These are phyloP conservation scores for Funneliformis geosporum DNA, from an alignment of 192 early-diverging fungal species.

Conservation along the genomic window DNA sequence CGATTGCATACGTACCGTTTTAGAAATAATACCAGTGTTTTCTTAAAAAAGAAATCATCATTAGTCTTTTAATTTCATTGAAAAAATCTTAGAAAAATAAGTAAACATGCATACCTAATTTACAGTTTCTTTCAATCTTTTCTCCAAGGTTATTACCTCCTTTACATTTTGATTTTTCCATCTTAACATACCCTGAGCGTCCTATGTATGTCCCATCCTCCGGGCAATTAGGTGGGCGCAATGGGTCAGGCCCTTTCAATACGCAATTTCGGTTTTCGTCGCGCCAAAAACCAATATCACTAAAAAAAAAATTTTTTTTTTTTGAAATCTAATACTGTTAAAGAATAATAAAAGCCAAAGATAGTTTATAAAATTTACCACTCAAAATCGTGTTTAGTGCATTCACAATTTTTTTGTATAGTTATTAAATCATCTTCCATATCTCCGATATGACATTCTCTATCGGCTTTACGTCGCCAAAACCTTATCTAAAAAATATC, in stretches of 20 bases:
- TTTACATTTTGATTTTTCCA: slow-evolving; percentile 70
- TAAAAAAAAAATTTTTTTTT: background rate
- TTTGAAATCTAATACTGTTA: background rate
- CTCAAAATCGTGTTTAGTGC: slow-evolving; percentile 80
- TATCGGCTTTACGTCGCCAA: slow-evolving; percentile 73
- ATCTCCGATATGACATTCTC: slow-evolving; percentile 69
- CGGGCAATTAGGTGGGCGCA: slow-evolving; percentile 69
- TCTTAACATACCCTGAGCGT: slow-evolving; percentile 81
- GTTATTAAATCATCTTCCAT: slow-evolving; percentile 59
- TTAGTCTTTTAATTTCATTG: background rate
- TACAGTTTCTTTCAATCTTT: slow-evolving; percentile 69
- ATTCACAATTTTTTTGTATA: slow-evolving; percentile 64
- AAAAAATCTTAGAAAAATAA: background rate
- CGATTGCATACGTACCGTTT: background rate
- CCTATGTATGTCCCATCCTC: slow-evolving; percentile 60
- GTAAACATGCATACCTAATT: slow-evolving; percentile 21
- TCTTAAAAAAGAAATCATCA: background rate
- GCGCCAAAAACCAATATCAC: slow-evolving; percentile 78
- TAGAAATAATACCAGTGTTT: background rate
- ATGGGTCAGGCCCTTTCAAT: slow-evolving; percentile 71
- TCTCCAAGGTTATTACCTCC: slow-evolving; percentile 68
- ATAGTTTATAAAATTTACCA: slow-evolving; percentile 51
- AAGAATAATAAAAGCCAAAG: background rate
- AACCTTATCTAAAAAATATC: slow-evolving; percentile 53
- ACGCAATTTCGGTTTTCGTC: slow-evolving; percentile 65